Base-by-base conservation (phyloP, 192 early-diverging fungal genomes). In the Dispira simplex region DNA sequence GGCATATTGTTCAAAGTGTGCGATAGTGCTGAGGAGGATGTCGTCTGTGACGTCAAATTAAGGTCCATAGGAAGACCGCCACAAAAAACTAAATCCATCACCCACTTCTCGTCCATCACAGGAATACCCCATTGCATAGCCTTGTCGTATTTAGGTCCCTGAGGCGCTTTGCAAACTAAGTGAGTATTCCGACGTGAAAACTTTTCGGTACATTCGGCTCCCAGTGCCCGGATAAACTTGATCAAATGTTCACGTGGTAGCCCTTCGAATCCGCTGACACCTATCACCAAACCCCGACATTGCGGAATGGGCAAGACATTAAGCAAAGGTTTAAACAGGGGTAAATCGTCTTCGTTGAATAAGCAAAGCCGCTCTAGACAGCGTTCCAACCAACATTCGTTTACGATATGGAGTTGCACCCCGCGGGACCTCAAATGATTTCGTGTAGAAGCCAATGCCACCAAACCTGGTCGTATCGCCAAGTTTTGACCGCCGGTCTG, bases 71-170 rank as follows among this genome's bases (percentile, higher is more conserved):
- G 28, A 6, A 44, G 9, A 2, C 5, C 13, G 12, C 46, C 62
- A 44, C 65, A 21, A 20, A 51, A 51, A 18, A 64, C 67, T 44
- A 78, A 23, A 8, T 48, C 48, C 27, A 73, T 75, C 16, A 75
- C 14, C 76, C 76, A 90, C 44, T 79, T 73, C 14, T 82, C 77
- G 8, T 74, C 83, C 2, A 85, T 82, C 62, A 84, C 76, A 39
- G 82, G 75, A 21, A 86, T 78, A 55, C 79, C 83, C 83, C 82
- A 81, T 64, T 88, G 83, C 51, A 79, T 26, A 0, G 89, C 89
- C 53, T 82, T 85, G 62, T 88, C 82, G 64, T 83, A 89, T 57
- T 89, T 89, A 26, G 76, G 81, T 13, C 89, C 89, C 46, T 68
- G 72, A 21, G 81, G 79, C 18, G 75, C 69, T 0, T 66, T 73